Base-by-base conservation (phyloP, 306 rosid species). In the Vicia faba region DNA sequence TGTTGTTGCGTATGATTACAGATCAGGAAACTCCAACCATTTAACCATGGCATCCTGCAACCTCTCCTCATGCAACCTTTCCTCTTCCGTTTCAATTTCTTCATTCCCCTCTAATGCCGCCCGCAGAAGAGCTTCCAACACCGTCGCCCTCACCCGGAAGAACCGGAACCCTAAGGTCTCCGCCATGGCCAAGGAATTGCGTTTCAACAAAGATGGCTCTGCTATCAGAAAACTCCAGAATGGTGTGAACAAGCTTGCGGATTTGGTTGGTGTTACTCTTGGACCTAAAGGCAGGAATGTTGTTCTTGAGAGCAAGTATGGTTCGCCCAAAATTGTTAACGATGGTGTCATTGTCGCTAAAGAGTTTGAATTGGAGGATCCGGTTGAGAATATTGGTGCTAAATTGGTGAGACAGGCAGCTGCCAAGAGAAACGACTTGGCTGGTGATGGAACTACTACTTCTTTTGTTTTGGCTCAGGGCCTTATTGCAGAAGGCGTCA, bases 391-490 rank as follows among this genome's bases (percentile, higher is more conserved):
- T 81, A 95, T 95, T 63, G 99, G 99, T 68, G 99, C 99, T 26
- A 95, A 95, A 80, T 69, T 95, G 75, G 99, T 95, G n/a, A n/a
- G n/a, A n/a, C n/a, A n/a, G n/a, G n/a, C n/a, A n/a, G n/a, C n/a
- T n/a, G n/a, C n/a, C n/a, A 95, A 93, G 86, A 90, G 96, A 39
- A 93, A 93, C 9, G 99, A 93, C 76, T 85, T 93, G 78, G 99
- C 99, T 14, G 99, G 99, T 72, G 99, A 93, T 43, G 99, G 99
- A 45, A 93, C 99, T 8, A 93, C 99, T 0, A 93, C 99, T 0
- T 93, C 99, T n/a, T 97, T 93, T 81, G 99, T 93, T 53, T 86
- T 93, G 79, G 99, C 99, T 6, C 99, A 93, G 71, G 99, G 99
- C 74, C 97, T 93, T 66, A 93, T 93, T 26, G 85, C 97, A 0